Percentiles rank a stretch among this genome's conserved stretches.
phyloP scores from a whole-genome alignment of 345 rosid species.

The Eucalyptus regnans region DNA sequence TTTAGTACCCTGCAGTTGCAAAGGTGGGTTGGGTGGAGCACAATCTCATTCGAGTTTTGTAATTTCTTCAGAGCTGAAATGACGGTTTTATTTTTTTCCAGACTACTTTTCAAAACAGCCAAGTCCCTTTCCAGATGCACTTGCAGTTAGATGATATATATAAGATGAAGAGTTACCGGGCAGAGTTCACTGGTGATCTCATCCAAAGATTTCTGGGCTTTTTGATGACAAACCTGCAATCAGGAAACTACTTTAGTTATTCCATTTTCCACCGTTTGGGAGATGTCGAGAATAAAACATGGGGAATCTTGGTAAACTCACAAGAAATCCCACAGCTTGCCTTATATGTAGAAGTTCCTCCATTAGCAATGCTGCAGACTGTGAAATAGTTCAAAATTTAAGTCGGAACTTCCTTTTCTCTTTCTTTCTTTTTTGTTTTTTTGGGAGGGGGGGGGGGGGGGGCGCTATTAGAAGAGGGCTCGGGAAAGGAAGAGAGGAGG shows the following conservation, averaged over 20 bases:
- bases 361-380: neutral
- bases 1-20: neutral
- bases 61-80: neutral
- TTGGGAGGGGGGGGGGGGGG: neutral
- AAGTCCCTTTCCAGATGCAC: neutral
- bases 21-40: neutral
- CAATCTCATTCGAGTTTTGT: neutral
- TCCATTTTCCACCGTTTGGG: neutral
- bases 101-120: neutral
- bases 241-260: neutral
- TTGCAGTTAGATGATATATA: neutral
- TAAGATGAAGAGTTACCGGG: constrained; percentile 35
- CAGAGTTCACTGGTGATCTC: constrained; percentile 93
- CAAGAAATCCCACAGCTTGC: constrained; percentile 87
- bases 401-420: neutral
- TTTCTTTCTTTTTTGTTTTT: neutral
- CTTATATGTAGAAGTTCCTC: constrained; percentile 90
- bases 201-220: constrained; percentile 81
- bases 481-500: neutral
- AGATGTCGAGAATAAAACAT: neutral
- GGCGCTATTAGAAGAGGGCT: neutral
- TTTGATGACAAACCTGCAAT: constrained; percentile 85
- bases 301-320: neutral
- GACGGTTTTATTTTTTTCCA: neutral
- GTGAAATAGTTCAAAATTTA: neutral